Evolutionary conservation across 1,284 basidiomycete genomes (phyloP).

Genomic region (Phellinidium pouzarii): DNA sequence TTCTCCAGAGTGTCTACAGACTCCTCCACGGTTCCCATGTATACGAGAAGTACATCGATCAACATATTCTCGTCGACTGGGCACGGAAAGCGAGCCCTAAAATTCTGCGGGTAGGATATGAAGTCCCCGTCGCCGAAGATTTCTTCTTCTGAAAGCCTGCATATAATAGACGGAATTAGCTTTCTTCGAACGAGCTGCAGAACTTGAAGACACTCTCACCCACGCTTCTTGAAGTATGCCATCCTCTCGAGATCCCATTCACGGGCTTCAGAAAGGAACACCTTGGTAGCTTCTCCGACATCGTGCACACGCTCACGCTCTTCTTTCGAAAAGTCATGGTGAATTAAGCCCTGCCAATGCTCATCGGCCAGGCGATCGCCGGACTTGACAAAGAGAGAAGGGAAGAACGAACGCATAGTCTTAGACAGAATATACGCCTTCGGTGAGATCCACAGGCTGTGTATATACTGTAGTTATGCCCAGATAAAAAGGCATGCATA

Average conservation of each 20-base stretch:
- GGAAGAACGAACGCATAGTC: conserved; percentile 13
- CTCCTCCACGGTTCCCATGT: conserved; percentile 3
- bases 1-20: conserved; percentile 2
- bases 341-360: background rate
- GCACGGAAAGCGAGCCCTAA: conserved; percentile 3
- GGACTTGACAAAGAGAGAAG: background rate
- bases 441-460: conserved; percentile 5
- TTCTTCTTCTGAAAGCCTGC: conserved; percentile 3
- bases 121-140: conserved; percentile 11
- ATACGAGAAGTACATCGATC: background rate
- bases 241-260: conserved; percentile 10
- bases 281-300: background rate
- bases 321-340: background rate
- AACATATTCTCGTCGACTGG: background rate
- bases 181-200: no score
- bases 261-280: conserved; percentile 1
- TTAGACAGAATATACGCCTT: background rate
- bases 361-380: conserved; percentile 9
- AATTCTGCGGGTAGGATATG: conserved; percentile 10
- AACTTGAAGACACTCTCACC: background rate
- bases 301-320: conserved; percentile 7
- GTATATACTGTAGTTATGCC: conserved; percentile 2
- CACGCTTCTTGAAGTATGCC: conserved; percentile 3
- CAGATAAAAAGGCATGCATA: background rate
- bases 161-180: background rate